Conservation (phyloP, 345 rosid species). For the Geranium brycei region DNA sequence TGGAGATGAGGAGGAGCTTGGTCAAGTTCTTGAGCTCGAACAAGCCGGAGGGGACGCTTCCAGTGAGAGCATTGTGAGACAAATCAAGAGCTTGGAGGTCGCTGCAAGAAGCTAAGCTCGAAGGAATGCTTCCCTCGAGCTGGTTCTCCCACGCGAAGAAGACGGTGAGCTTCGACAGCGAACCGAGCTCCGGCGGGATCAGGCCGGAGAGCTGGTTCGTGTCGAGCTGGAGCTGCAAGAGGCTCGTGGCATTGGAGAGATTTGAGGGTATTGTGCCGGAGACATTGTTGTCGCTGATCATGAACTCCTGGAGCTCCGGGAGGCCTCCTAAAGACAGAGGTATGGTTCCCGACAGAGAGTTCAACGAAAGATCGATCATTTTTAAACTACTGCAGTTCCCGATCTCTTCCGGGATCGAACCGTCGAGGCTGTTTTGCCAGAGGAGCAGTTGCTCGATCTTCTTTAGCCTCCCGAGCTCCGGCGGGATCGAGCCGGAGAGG, state of each 20-base stretch:
- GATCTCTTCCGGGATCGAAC: constrained; percentile 57
- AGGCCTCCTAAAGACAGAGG: constrained; percentile 72
- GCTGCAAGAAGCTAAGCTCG: constrained; percentile 47
- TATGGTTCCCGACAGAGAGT: constrained; percentile 65
- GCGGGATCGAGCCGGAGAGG: constrained; percentile 65
- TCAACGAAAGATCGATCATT: constrained; percentile 64
- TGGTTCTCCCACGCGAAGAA: constrained; percentile 89
- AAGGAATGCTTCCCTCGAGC: constrained; percentile 63
- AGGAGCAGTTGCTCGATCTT: constrained; percentile 72
- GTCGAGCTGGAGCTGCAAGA: constrained; percentile 68
- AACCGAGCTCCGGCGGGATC: constrained; percentile 54
- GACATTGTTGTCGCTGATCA: constrained; percentile 74
- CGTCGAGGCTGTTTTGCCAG: constrained; percentile 91
- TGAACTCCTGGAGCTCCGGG: constrained; percentile 67
- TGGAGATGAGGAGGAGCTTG: constrained; percentile 64
- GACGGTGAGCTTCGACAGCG: constrained; percentile 50
- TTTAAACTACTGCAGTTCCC: constrained; percentile 53
- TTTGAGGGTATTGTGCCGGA: constrained; percentile 66
- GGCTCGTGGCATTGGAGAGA: constrained; percentile 49
- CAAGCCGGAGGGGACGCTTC: constrained; percentile 53
- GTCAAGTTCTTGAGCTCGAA: constrained; percentile 65
- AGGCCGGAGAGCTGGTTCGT: constrained; percentile 65
- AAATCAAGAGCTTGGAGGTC: constrained; percentile 85
- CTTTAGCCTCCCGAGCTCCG: constrained; percentile 43
- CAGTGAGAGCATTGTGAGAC: constrained; percentile 68